These are phyloP conservation scores for Tephrocybe sp. DNA, from an alignment of 768 basidiomycete species.

Conservation along the genomic window DNA sequence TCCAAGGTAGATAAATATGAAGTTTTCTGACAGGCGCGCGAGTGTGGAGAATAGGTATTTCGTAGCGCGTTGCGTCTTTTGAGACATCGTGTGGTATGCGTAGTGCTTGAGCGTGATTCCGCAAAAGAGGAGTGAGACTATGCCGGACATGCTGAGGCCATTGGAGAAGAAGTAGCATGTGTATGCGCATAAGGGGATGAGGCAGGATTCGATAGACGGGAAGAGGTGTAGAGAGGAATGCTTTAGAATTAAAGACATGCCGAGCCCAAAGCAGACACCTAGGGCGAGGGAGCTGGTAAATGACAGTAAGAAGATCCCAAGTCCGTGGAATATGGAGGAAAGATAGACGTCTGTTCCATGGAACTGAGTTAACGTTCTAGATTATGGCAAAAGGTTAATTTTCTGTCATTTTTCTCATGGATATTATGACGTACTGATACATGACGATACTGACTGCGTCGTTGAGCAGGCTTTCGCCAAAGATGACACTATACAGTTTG, in stretches of 20 bases:
- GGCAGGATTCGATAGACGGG: slow-evolving; percentile 96
- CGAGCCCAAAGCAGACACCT: slow-evolving; percentile 88
- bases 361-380: slow-evolving; percentile 87
- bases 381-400: neutral
- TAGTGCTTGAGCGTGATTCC: slow-evolving; percentile 99
- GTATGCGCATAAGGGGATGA: slow-evolving; percentile 92
- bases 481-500: slow-evolving; percentile 95
- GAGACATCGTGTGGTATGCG: slow-evolving; percentile 99
- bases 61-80: slow-evolving; percentile 86
- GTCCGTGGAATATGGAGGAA: slow-evolving; percentile 88
- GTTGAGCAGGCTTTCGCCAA: slow-evolving; percentile 94
- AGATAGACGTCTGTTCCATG: slow-evolving; percentile 86
- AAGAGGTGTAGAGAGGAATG: slow-evolving; percentile 85
- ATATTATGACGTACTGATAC: slow-evolving; percentile 82
- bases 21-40: slow-evolving; percentile 95
- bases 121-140: slow-evolving; percentile 96
- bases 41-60: slow-evolving; percentile 96
- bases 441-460: slow-evolving; percentile 99
- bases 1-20: slow-evolving; percentile 99
- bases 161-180: slow-evolving; percentile 99
- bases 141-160: slow-evolving; percentile 90
- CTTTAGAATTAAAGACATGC: slow-evolving; percentile 89
- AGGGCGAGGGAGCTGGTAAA: slow-evolving; percentile 95
- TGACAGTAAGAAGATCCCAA: slow-evolving; percentile 95
- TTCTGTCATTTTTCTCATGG: neutral